phyloP scores from a whole-genome alignment of 2,329 filamentous ascomycete genomes.

The Graphilbum ipis-grandicollis region DNA sequence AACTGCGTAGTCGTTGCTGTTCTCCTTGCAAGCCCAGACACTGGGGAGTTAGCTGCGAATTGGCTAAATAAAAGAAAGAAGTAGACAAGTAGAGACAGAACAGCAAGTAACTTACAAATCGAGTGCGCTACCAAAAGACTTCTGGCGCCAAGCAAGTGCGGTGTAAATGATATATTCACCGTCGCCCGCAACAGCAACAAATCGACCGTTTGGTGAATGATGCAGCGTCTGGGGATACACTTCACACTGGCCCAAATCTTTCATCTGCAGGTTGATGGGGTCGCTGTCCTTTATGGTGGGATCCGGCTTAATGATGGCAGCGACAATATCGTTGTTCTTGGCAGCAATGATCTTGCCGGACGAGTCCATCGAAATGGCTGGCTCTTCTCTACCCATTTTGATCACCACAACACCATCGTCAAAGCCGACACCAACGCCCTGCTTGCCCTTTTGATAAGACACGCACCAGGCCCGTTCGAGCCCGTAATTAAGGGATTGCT shows the following conservation, averaged over 20 bases:
- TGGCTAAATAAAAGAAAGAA: neutral
- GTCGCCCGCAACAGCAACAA: conserved; percentile 79
- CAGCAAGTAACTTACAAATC: conserved; percentile 50
- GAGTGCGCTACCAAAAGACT: conserved; percentile 85
- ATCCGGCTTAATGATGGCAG: conserved; percentile 89
- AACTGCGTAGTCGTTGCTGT: conserved; percentile 96
- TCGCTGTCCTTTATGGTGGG: conserved; percentile 72
- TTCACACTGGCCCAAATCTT: conserved; percentile 91
- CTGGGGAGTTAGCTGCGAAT: neutral
- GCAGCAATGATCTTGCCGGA: conserved; percentile 96
- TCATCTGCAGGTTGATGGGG: conserved; percentile 70
- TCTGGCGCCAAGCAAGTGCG: conserved; percentile 88
- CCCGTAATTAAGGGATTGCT: conserved; percentile 91
- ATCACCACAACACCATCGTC: conserved; percentile 96
- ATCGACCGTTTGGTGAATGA: conserved; percentile 84
- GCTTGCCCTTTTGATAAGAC: conserved; percentile 83
- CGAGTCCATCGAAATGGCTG: conserved; percentile 90
- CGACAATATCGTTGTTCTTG: conserved; percentile 85
- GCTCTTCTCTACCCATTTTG: conserved; percentile 93
- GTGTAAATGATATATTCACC: conserved; percentile 99
- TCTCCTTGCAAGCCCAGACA: conserved; percentile 91
- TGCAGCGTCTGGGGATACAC: conserved; percentile 88
- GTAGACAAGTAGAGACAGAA: too few species aligned
- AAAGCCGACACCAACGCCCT: conserved; percentile 88
- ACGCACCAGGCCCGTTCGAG: conserved; percentile 96